Conservation (phyloP, 2,329 filamentous ascomycete species). For the Talaromyces sp. region DNA sequence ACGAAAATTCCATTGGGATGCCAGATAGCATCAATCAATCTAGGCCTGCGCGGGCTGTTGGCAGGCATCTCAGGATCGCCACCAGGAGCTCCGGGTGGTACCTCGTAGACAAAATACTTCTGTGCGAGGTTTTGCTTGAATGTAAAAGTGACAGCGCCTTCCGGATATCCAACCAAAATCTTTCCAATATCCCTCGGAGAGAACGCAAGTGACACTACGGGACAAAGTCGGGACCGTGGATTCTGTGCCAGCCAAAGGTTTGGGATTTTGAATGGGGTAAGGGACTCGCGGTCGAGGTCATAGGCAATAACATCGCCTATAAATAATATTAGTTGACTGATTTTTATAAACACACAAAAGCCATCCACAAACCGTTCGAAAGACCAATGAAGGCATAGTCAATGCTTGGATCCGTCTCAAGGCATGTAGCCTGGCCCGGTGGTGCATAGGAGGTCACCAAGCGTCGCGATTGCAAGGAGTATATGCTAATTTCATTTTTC, state of each 20-base stretch:
- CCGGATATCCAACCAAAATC: constrained; percentile 84
- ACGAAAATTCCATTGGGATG: constrained; percentile 93
- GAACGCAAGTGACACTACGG: constrained; percentile 76
- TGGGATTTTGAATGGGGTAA: constrained; percentile 78
- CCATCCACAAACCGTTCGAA: constrained; percentile 59
- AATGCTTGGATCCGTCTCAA: constrained; percentile 84
- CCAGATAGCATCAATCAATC: constrained; percentile 83
- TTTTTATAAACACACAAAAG: not conserved
- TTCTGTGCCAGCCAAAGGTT: constrained; percentile 83
- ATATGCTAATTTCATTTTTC: constrained; percentile 83
- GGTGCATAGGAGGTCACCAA: constrained; percentile 71
- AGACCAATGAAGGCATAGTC: constrained; percentile 91
- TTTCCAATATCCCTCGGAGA: constrained; percentile 93
- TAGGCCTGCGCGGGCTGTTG: constrained; percentile 68
- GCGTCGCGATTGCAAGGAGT: constrained; percentile 72
- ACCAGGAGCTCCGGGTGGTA: constrained; percentile 83
- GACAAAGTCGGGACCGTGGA: constrained; percentile 64
- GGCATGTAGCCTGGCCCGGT: constrained; percentile 71
- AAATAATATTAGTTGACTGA: not conserved
- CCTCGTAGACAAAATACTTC: constrained; percentile 79
- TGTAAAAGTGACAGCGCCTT: constrained; percentile 86
- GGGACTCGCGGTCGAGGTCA: constrained; percentile 78
- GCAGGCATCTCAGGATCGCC: constrained; percentile 66
- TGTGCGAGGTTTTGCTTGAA: constrained; percentile 86
- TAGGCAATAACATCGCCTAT: constrained; percentile 83